phyloP scores from a whole-genome alignment of 2,329 filamentous ascomycete species.

The Penicillium hordei region DNA sequence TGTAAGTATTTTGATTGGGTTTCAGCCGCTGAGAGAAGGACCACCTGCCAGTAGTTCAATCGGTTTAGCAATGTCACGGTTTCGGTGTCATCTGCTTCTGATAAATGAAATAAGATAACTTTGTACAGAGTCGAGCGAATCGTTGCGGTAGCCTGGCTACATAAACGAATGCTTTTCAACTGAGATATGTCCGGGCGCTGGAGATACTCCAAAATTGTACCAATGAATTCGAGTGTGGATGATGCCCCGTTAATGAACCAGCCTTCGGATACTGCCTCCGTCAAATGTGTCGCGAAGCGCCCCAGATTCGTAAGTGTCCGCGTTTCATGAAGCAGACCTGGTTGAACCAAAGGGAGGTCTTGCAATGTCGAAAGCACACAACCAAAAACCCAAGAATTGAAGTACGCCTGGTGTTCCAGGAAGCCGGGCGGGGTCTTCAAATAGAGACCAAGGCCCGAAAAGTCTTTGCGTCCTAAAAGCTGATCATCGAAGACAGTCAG shows the following conservation, averaged over 20 bases:
- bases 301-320: conserved; percentile 83
- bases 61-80: conserved; percentile 74
- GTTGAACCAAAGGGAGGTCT: conserved; percentile 68
- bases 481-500: conserved; percentile 83
- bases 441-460: conserved; percentile 80
- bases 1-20: conserved; percentile 78
- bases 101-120: conserved; percentile 75
- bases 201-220: conserved; percentile 81
- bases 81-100: conserved; percentile 73
- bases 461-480: conserved; percentile 82
- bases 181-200: conserved; percentile 78
- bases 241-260: conserved; percentile 93
- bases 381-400: conserved; percentile 83
- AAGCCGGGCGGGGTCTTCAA: conserved; percentile 88
- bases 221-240: conserved; percentile 79
- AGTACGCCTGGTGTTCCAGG: conserved; percentile 90
- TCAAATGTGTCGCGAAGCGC: conserved; percentile 75
- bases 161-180: conserved; percentile 87
- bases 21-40: conserved; percentile 76
- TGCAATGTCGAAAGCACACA: conserved; percentile 71
- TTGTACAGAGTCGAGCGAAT: conserved; percentile 77
- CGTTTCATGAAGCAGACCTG: conserved; percentile 74
- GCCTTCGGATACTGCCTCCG: conserved; percentile 90
- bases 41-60: conserved; percentile 92
- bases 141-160: conserved; percentile 74